These are phyloP conservation scores for Penstemon davidsonii DNA, from an alignment of 257 asterid species.

Conservation along the genomic window DNA sequence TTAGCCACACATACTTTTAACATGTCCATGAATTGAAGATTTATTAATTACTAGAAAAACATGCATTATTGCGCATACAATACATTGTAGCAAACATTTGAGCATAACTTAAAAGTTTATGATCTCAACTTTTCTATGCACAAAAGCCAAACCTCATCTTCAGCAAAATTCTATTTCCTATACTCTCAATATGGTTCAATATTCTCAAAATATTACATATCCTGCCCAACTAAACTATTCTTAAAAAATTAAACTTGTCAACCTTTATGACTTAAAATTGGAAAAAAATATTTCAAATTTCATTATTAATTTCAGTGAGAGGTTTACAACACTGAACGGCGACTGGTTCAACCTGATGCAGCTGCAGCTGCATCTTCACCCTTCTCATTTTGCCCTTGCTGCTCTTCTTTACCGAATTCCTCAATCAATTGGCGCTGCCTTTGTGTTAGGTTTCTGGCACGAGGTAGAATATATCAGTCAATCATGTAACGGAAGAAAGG, in stretches of 20 bases:
- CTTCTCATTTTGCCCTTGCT: slow-evolving; percentile 8
- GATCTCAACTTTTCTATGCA: background rate
- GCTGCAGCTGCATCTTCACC: background rate
- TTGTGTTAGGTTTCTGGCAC: slow-evolving; percentile 32
- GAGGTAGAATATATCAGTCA: slow-evolving; percentile 14
- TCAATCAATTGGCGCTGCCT: slow-evolving; percentile 15
- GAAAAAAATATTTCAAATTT: too few species aligned
- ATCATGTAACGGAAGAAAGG: too few species aligned
- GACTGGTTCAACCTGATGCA: background rate
- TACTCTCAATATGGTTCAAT: background rate
- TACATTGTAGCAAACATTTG: too few species aligned
- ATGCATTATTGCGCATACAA: background rate
- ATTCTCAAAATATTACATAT: background rate
- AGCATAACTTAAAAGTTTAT: too few species aligned
- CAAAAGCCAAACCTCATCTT: background rate
- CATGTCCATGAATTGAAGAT: too few species aligned
- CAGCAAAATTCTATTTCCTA: background rate
- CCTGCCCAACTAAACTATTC: background rate
- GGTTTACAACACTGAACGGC: too few species aligned
- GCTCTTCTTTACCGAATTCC: slow-evolving; percentile 21
- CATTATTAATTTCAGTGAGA: too few species aligned
- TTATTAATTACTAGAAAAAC: background rate
- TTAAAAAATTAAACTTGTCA: background rate
- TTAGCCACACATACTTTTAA: too few species aligned
- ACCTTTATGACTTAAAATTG: background rate